Evolutionary conservation across 1,139 yeast genomes (phyloP).

Genomic region (Scheffersomyces stambukii): DNA sequence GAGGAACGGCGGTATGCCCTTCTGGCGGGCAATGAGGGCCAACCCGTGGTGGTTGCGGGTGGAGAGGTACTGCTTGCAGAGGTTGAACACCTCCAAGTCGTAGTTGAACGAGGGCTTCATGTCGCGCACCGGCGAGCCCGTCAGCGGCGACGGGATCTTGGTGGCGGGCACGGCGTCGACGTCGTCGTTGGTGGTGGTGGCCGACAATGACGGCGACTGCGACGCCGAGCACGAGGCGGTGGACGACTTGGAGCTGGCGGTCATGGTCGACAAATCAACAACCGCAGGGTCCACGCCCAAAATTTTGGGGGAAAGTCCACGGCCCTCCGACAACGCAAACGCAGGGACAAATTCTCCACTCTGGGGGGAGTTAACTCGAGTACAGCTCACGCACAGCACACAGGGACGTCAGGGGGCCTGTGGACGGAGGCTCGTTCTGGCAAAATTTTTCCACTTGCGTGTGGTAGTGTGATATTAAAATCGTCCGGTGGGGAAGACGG

Average conservation of each 20-base stretch:
- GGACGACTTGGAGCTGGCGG: neutral
- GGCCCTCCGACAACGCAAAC: too few species aligned
- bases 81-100: constrained; percentile 36
- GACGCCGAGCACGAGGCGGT: neutral
- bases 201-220: neutral
- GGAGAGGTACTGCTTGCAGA: constrained; percentile 40
- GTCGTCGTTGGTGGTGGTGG: neutral
- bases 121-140: constrained; percentile 3
- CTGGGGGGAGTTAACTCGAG: too few species aligned
- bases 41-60: constrained; percentile 60
- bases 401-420: too few species aligned
- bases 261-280: too few species aligned
- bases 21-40: constrained; percentile 76
- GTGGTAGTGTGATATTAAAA: too few species aligned
- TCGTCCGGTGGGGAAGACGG: constrained; percentile 1
- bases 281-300: too few species aligned
- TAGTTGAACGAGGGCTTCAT: constrained; percentile 36
- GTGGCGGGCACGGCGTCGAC: neutral
- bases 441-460: too few species aligned
- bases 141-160: neutral
- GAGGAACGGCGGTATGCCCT: constrained; percentile 81
- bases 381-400: too few species aligned
- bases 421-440: too few species aligned
- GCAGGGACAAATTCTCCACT: too few species aligned
- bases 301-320: too few species aligned